Percentiles rank a stretch among this genome's conserved stretches.
These are phyloP conservation scores for Sphaerulina musiva DNA, from an alignment of 2,329 filamentous ascomycete species.

Conservation along the genomic window DNA sequence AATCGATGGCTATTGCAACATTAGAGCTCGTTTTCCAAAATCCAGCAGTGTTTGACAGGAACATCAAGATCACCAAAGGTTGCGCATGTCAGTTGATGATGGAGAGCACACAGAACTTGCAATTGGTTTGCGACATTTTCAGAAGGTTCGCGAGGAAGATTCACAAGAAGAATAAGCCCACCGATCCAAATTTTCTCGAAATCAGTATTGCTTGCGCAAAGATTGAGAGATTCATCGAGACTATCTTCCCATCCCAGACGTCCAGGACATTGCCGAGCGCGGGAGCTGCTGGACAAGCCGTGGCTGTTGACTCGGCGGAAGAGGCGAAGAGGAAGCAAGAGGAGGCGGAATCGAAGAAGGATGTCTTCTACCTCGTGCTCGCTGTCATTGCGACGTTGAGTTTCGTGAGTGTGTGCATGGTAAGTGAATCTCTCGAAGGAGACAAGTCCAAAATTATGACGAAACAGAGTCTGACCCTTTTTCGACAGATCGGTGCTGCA, in stretches of 20 bases:
- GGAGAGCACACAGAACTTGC: conserved; percentile 84
- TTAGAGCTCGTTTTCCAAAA: conserved; percentile 90
- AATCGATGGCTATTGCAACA: conserved; percentile 95
- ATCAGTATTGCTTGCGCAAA: conserved; percentile 88
- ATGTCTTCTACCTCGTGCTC: conserved; percentile 56
- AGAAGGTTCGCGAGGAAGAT: conserved; percentile 70
- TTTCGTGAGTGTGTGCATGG: conserved; percentile 71
- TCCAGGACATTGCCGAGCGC: conserved; percentile 46
- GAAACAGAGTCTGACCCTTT: neutral
- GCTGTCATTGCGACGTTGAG: conserved; percentile 63
- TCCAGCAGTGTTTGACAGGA: conserved; percentile 72
- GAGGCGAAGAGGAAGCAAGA: conserved; percentile 50
- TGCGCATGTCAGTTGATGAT: conserved; percentile 87
- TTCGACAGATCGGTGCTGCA: conserved; percentile 63
- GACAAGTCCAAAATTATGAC: conserved; percentile 3
- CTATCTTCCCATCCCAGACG: conserved; percentile 79
- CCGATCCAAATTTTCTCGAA: conserved; percentile 83
- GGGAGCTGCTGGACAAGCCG: conserved; percentile 33
- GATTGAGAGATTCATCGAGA: conserved; percentile 95
- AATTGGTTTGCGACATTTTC: conserved; percentile 75
- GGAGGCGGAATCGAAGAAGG: conserved; percentile 47
- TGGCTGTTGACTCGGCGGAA: conserved; percentile 47
- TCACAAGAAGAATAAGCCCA: conserved; percentile 86
- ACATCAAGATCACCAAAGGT: conserved; percentile 95
- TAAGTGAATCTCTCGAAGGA: conserved; percentile 42